Base-by-base conservation (phyloP, 306 rosid genomes). In the Crataegus laevigata region DNA sequence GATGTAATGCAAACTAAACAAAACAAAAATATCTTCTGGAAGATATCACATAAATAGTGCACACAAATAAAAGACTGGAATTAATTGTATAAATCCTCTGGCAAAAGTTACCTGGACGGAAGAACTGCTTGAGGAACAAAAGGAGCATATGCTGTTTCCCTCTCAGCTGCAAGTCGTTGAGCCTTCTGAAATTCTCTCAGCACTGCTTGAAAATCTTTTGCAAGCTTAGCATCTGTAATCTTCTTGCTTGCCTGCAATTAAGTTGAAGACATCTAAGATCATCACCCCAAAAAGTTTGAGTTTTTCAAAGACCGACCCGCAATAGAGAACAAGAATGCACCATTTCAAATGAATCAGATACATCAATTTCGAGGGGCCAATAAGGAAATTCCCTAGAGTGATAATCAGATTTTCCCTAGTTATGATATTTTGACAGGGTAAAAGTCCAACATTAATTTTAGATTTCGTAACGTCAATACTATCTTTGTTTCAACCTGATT, bases 131-230 rank as follows among this genome's bases (percentile, higher is more conserved):
- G 94, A 6, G 94, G 90, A 87, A 90, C 89, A 78, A 94, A 91
- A 74, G 98, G 90, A 58, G 85, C 74, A 78, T 94, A 91, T 67
- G 98, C 91, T 12, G 98, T 94, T 85, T 94, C 98, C 82, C 98
- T 91, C 89, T 94, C 98, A 72, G 98, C 96, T 19, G 98, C 83
- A 89, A 94, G 94, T 51, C 94, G 94, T 54, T 94, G 98, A 57
- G 98, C 97, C 86, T 94, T 94, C 87, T 94, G 98, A 82, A 90
- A 94, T 59, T 94, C 97, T 85, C 85, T 91, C 80, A 94, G 85
- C 78, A 94, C 98, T 30, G 90, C 94, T 85, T 94, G 96, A 84
- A 94, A 94, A 80, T 94, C 97, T 84, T 91, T 94, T 8, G 98
- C 98, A 73, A 94, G 93, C 83, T 94, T 94, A 66, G 96, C 97